A percentile compares a stretch with the other conserved stretches of the same genome.
These are phyloP conservation scores for Lepiota venenata DNA, from an alignment of 768 basidiomycete genomes.

Conservation along the genomic window DNA sequence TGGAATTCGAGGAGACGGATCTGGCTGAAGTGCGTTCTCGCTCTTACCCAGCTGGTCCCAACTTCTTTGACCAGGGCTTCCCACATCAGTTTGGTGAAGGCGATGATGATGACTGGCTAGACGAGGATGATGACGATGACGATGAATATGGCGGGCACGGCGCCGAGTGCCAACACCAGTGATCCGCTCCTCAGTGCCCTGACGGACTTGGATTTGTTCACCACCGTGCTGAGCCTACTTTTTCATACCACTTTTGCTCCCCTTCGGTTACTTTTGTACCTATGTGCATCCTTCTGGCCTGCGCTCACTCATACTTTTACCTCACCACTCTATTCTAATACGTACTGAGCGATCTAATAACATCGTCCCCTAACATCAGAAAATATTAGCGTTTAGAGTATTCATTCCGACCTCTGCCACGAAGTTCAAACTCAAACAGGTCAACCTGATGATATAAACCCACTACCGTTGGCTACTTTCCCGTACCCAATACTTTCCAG, in stretches of 20 bases:
- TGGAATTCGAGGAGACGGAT: constrained; percentile 26
- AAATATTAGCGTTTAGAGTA: too few relatives aligned
- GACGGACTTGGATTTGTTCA: background rate
- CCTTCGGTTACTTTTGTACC: background rate
- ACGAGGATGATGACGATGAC: constrained; percentile 66
- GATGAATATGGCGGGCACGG: constrained; percentile 38
- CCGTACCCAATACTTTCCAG: too few relatives aligned
- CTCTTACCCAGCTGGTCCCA: constrained; percentile 68
- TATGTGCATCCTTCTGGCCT: background rate
- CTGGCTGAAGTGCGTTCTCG: constrained; percentile 69
- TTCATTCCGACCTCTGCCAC: too few relatives aligned
- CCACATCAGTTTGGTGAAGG: constrained; percentile 68
- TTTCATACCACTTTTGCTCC: too few relatives aligned
- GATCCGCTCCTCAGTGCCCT: constrained; percentile 14
- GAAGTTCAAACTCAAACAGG: too few relatives aligned
- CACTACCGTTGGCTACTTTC: too few relatives aligned
- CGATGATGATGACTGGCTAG: constrained; percentile 68
- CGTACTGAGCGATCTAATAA: background rate
- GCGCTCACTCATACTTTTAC: background rate
- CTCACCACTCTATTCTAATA: background rate
- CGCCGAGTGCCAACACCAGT: constrained; percentile 61
- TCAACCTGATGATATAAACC: too few relatives aligned
- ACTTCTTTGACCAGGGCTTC: constrained; percentile 78
- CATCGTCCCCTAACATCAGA: too few relatives aligned
- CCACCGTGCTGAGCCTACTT: too few relatives aligned